Conservation (phyloP, 2,329 filamentous ascomycete genomes). For the Hortaea sp. region DNA sequence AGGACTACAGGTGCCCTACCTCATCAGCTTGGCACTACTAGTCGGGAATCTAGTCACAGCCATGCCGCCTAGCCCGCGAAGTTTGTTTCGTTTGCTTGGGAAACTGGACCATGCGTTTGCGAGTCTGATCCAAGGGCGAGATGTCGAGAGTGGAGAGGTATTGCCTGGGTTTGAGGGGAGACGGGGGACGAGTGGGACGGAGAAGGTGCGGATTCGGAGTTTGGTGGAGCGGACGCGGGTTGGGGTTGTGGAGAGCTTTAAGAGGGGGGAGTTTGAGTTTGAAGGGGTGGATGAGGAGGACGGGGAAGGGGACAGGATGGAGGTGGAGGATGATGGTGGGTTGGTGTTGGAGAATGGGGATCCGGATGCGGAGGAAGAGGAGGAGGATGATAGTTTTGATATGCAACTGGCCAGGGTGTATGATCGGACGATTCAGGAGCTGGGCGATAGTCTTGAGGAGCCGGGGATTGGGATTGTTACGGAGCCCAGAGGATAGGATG, state of each 20-base stretch:
- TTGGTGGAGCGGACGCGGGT: slow-evolving; percentile 68
- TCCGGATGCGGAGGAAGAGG: slow-evolving; percentile 14
- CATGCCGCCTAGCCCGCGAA: slow-evolving; percentile 58
- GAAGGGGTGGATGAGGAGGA: slow-evolving; percentile 25
- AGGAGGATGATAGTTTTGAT: slow-evolving; percentile 38
- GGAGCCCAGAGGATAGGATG: slow-evolving; percentile 15
- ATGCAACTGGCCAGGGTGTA: slow-evolving; percentile 70
- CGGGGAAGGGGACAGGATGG: slow-evolving; percentile 24
- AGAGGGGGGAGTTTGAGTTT: slow-evolving; percentile 35
- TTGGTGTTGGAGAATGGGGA: slow-evolving; percentile 21
- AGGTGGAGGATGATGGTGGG: slow-evolving; percentile 32
- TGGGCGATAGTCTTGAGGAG: slow-evolving; percentile 57
- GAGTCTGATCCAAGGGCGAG: slow-evolving; percentile 57
- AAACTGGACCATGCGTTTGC: slow-evolving; percentile 81
- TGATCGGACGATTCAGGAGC: slow-evolving; percentile 64
- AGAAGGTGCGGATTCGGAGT: slow-evolving; percentile 80
- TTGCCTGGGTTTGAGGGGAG: slow-evolving; percentile 61
- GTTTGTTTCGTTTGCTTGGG: slow-evolving; percentile 59
- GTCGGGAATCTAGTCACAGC: slow-evolving; percentile 61
- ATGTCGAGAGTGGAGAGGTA: slow-evolving; percentile 53
- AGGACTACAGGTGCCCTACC: slow-evolving; percentile 71
- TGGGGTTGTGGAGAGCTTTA: slow-evolving; percentile 58
- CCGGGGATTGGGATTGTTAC: slow-evolving; percentile 38
- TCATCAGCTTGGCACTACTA: slow-evolving; percentile 67
- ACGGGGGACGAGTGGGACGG: slow-evolving; percentile 61